Conservation (phyloP, 148 eudicot species). For the Pouteria glomerata region DNA sequence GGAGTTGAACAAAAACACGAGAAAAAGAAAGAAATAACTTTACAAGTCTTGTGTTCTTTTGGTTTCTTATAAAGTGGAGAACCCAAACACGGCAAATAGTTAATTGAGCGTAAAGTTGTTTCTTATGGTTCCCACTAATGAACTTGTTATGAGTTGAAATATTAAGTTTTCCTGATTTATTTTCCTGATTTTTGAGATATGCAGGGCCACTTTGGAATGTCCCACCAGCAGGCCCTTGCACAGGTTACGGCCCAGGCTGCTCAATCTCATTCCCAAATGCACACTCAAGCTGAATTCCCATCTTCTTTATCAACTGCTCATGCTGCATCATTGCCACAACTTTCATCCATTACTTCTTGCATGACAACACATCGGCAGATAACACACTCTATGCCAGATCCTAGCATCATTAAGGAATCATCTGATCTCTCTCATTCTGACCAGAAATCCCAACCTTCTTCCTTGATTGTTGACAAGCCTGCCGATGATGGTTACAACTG, state of each 20-base stretch:
- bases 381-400: slow-evolving; percentile 26
- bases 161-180: too few species aligned
- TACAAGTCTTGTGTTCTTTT: too few species aligned
- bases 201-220: slow-evolving; percentile 62
- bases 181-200: too few species aligned
- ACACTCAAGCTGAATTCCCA: slow-evolving; percentile 32
- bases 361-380: slow-evolving; percentile 30
- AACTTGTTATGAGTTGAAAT: too few species aligned
- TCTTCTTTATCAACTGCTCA: slow-evolving; percentile 31
- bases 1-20: too few species aligned
- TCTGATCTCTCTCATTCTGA: slow-evolving; percentile 39
- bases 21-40: too few species aligned
- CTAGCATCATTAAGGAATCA: slow-evolving; percentile 30
- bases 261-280: slow-evolving; percentile 48
- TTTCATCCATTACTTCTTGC: slow-evolving; percentile 18
- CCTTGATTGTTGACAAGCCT: slow-evolving; percentile 62
- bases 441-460: slow-evolving; percentile 40
- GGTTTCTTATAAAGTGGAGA: too few species aligned
- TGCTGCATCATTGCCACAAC: slow-evolving; percentile 25
- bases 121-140: too few species aligned
- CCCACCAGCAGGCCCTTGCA: slow-evolving; percentile 68
- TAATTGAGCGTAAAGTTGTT: too few species aligned
- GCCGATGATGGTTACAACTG: slow-evolving; percentile 85
- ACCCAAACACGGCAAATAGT: too few species aligned
- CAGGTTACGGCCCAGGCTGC: slow-evolving; percentile 55